Percentiles rank a stretch among this genome's conserved stretches.
These are phyloP conservation scores for Achaetomiella virescens DNA, from an alignment of 495 filamentous ascomycete species.

Conservation along the genomic window DNA sequence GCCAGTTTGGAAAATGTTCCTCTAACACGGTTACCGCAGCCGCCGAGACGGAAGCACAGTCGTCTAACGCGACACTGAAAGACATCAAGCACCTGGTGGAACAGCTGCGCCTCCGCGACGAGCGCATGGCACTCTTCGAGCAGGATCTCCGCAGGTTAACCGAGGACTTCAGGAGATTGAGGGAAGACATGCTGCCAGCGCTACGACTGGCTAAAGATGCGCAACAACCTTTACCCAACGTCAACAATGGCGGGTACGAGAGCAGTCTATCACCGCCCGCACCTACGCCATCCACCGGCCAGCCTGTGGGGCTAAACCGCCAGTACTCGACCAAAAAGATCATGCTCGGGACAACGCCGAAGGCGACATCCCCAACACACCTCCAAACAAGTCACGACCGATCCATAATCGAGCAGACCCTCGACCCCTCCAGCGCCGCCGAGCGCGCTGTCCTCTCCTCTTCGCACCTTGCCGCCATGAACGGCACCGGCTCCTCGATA, in stretches of 20 bases:
- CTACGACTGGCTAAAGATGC: conserved; percentile 85
- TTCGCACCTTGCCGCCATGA: conserved; percentile 69
- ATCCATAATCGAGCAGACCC: conserved; percentile 49
- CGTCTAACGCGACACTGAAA: conserved; percentile 80
- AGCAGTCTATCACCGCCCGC: conserved; percentile 46
- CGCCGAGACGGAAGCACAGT: conserved; percentile 78
- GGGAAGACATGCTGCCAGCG: conserved; percentile 86
- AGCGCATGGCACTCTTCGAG: conserved; percentile 74
- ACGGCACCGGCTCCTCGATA: conserved; percentile 47
- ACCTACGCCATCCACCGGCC: conserved; percentile 45
- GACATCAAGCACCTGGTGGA: conserved; percentile 85
- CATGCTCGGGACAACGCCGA: conserved; percentile 73
- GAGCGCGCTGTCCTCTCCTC: conserved; percentile 63
- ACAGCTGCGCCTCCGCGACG: conserved; percentile 78
- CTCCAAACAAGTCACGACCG: conserved; percentile 52
- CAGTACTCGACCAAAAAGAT: conserved; percentile 90
- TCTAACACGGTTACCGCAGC: conserved; percentile 46
- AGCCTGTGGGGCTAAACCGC: conserved; percentile 54
- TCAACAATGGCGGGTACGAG: conserved; percentile 45
- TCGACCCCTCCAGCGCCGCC: conserved; percentile 48
- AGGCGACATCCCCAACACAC: conserved; percentile 71
- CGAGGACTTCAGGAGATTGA: conserved; percentile 75
- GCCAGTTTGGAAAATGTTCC: neutral
- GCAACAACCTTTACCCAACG: conserved; percentile 73
- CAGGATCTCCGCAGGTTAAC: conserved; percentile 71